Percentiles rank a stretch among this genome's conserved stretches.
These are phyloP conservation scores for Fusarium sp. DNA, from an alignment of 2,329 filamentous ascomycete genomes.

Conservation along the genomic window DNA sequence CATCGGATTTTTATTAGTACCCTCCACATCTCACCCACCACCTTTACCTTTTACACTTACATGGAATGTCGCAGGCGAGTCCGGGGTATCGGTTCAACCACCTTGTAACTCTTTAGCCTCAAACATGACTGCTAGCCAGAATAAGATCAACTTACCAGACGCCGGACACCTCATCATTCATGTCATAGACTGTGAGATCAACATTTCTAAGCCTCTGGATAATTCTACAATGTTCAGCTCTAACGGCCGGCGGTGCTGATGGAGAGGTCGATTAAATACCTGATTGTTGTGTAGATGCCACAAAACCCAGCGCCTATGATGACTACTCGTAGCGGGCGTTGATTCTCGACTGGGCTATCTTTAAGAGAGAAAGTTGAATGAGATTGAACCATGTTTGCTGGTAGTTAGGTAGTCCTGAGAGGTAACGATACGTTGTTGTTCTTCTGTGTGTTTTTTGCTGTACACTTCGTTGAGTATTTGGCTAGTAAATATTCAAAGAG, in stretches of 20 bases:
- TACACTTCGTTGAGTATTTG: neutral
- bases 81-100: slow-evolving; percentile 26
- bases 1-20: neutral
- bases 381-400: neutral
- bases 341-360: slow-evolving; percentile 17
- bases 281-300: slow-evolving; percentile 21
- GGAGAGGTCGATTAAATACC: neutral
- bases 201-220: slow-evolving; percentile 13
- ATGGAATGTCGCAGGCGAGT: slow-evolving; percentile 24
- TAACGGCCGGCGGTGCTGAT: neutral
- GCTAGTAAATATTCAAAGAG: neutral
- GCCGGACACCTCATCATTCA: slow-evolving; percentile 6
- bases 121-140: neutral
- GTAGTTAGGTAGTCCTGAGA: neutral
- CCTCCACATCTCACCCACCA: neutral
- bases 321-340: slow-evolving; percentile 9
- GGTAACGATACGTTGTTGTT: neutral
- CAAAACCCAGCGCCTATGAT: slow-evolving; percentile 25
- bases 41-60: neutral
- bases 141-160: slow-evolving; percentile 9
- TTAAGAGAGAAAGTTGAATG: slow-evolving; percentile 3
- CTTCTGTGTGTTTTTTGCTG: neutral
- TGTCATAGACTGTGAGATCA: slow-evolving; percentile 15
- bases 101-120: neutral
- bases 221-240: slow-evolving; percentile 1